These are phyloP conservation scores for Euphrasia confusa DNA, from an alignment of 257 asterid species.

Conservation along the genomic window DNA sequence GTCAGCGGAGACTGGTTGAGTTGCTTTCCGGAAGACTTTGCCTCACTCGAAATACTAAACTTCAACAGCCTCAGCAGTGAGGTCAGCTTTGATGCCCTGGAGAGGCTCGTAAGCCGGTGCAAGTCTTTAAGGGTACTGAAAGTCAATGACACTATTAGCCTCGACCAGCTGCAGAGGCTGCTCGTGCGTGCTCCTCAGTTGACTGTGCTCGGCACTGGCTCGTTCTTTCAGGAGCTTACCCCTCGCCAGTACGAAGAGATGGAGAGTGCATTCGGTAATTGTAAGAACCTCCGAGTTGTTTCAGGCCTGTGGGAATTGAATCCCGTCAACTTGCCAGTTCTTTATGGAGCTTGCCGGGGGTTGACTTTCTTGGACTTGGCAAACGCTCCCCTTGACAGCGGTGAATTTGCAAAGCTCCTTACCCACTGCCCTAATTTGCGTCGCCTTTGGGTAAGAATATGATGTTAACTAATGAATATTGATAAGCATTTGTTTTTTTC, in stretches of 20 bases:
- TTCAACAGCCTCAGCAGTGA: slow-evolving; percentile 60
- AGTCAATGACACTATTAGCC: slow-evolving; percentile 55
- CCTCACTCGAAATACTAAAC: slow-evolving; percentile 66
- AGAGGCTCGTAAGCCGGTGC: slow-evolving; percentile 80
- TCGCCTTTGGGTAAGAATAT: slow-evolving; percentile 75
- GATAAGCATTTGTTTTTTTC: too few species aligned
- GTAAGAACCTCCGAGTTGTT: slow-evolving; percentile 48
- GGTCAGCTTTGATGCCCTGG: slow-evolving; percentile 61
- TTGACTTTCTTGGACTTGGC: slow-evolving; percentile 72
- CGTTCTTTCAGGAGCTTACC: slow-evolving; percentile 59
- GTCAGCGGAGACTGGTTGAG: slow-evolving; percentile 62
- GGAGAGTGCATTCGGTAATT: slow-evolving; percentile 47
- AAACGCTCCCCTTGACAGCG: slow-evolving; percentile 51
- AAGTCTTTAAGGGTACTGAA: slow-evolving; percentile 61
- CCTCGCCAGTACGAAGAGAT: slow-evolving; percentile 47
- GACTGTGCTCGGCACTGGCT: slow-evolving; percentile 71
- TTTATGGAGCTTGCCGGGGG: slow-evolving; percentile 64
- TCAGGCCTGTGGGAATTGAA: slow-evolving; percentile 70
- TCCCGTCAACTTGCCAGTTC: slow-evolving; percentile 45
- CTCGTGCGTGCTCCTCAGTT: slow-evolving; percentile 55
- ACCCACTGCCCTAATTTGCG: slow-evolving; percentile 64
- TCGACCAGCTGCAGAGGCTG: slow-evolving; percentile 55
- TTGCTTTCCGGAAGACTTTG: slow-evolving; percentile 68
- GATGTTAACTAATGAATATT: not conserved
- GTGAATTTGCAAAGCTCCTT: slow-evolving; percentile 54